Conservation (phyloP, 192 early-diverging fungal species). For the Coemansia sp. region DNA sequence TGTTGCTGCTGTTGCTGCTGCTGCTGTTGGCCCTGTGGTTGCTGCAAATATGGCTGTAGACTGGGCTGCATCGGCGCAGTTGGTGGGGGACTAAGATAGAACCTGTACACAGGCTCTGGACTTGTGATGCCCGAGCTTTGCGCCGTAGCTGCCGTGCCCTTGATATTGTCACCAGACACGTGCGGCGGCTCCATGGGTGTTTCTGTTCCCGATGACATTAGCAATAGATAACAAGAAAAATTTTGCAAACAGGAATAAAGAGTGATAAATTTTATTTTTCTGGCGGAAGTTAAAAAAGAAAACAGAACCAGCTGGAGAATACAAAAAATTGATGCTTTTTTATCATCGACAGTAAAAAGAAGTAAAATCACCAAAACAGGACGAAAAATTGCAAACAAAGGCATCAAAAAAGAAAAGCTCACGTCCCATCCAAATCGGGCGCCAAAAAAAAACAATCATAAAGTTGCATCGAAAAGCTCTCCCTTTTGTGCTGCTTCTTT, state of each 20-base stretch:
- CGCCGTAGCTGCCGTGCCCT: background rate
- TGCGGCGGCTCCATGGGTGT: slow-evolving; percentile 32
- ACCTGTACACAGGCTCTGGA: slow-evolving; percentile 45
- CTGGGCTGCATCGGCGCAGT: slow-evolving; percentile 19
- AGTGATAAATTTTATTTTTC: slow-evolving; percentile 34
- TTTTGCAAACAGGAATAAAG: background rate
- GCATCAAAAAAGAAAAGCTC: background rate
- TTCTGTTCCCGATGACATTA: slow-evolving; percentile 40
- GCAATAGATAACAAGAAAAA: background rate
- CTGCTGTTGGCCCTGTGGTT: slow-evolving; percentile 3
- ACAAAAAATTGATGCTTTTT: slow-evolving; percentile 2
- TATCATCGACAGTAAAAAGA: background rate
- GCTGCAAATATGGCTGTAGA: slow-evolving; percentile 3
- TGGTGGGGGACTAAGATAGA: slow-evolving; percentile 51
- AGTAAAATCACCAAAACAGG: background rate
- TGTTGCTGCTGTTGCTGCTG: slow-evolving; percentile 20
- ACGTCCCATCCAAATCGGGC: background rate
- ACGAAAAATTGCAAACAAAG: background rate
- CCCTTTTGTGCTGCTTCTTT: background rate
- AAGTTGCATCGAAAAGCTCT: no score
- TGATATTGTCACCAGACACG: slow-evolving; percentile 3
- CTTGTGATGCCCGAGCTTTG: slow-evolving; percentile 8
- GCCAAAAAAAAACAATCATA: background rate
- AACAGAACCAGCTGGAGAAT: background rate
- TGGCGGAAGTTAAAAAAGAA: background rate